Evolutionary conservation across 306 rosid species (phyloP).

Genomic region (Vigna reflexopilosa): DNA sequence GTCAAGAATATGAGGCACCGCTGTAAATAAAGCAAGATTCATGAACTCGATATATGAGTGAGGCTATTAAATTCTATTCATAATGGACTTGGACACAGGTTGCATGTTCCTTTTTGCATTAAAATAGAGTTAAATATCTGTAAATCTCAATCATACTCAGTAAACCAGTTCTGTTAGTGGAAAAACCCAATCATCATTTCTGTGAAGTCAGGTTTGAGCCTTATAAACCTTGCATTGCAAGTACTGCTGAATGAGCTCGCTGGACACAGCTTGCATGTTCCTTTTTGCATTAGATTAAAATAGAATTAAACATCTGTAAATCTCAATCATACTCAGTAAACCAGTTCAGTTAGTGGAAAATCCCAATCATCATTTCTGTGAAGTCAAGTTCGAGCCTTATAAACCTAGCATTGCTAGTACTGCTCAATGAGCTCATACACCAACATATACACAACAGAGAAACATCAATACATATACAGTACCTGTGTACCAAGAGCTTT

Average conservation of each 20-base stretch:
- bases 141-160: constrained; percentile 35
- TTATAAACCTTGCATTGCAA: constrained; percentile 30
- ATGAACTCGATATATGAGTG: constrained; percentile 9
- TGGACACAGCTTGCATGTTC: background rate
- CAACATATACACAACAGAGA: constrained; percentile 1
- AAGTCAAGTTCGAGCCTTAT: constrained; percentile 30
- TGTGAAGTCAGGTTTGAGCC: constrained; percentile 31
- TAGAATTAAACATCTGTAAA: constrained; percentile 19
- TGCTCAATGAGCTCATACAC: constrained; percentile 23
- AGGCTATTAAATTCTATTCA: constrained; percentile 3
- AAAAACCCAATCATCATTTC: constrained; percentile 14
- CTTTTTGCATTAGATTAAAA: constrained; percentile 31
- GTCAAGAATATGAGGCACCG: constrained; percentile 38
- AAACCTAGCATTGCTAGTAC: constrained; percentile 34
- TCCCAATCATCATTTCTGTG: constrained; percentile 13
- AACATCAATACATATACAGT: background rate
- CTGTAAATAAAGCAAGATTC: background rate
- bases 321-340: constrained; percentile 29
- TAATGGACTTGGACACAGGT: background rate
- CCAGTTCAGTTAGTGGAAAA: background rate
- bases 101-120: constrained; percentile 26
- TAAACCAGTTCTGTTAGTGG: background rate
- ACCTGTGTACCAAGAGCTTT: constrained; percentile 98
- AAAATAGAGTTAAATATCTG: constrained; percentile 9
- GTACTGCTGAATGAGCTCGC: constrained; percentile 20